Evolutionary conservation across 1,284 basidiomycete genomes (phyloP), one percentile per base, ranked within the genome.

Genomic region (Moesziomyces globuligerus): DNA sequence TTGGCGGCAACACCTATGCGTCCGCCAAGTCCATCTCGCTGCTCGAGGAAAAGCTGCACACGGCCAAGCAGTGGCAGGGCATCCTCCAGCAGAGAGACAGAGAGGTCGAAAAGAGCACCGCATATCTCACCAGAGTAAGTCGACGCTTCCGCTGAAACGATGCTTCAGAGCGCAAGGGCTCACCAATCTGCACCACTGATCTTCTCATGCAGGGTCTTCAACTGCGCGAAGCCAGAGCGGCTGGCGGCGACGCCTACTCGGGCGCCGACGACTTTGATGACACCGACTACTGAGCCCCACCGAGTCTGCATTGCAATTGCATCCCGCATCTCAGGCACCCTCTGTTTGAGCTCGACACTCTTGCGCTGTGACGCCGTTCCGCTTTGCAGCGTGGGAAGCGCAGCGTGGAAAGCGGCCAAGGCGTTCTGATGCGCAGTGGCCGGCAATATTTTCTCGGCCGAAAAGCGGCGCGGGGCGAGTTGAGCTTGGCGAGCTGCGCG

Each of bases 1-100:
- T 55, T 21, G 50, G 53, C 34, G 52, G 56, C 29, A 48, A 72
- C 40, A 18, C 41, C 4, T 74, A 67, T 34, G 43, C 44, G 13
- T 66, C 64, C 3, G 23, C 46, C 8, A 23, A 51, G 6, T 62
- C 65, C 23, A 45, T 70, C 34, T 7, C 43, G 1, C 36, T 58
- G 51, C 58, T 75, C 13, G 49, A 60, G 10, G 26, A 52, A 15
- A 59, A 62, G 56, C 74, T 74, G 28, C 45, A 44, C 23, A 54
- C 52, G 32, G 70, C 61, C 32, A 64, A 75, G 24, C 55, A 59
- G 32, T 75, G 68, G 58, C 60, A 74, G 24, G 38, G 36, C 3
- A 40, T 74, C 8, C 28, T 74, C 9, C 42, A 70, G 26, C 37
- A 69, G 45, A 45, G 68, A 11, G 69, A 75, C 11, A 50, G 61